Percentiles rank a stretch among this genome's conserved stretches.
phyloP scores from a whole-genome alignment of 768 basidiomycete species.

The Auricularia auricula-judae region DNA sequence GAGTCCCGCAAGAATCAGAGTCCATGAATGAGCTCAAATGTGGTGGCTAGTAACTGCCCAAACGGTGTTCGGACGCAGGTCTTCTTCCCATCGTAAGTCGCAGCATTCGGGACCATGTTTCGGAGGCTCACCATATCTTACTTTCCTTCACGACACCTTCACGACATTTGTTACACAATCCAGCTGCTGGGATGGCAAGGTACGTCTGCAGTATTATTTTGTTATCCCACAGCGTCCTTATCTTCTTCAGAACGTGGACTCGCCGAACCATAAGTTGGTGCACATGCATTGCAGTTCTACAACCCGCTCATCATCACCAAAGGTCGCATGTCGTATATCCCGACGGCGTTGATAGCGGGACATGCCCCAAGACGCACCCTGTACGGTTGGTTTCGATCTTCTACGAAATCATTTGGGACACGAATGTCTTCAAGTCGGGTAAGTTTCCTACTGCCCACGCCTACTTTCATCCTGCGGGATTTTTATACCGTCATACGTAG shows the following conservation, averaged over 20 bases:
- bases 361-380: constrained; percentile 13
- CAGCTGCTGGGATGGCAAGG: constrained; percentile 14
- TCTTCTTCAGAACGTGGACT: neutral
- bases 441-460: too few species aligned
- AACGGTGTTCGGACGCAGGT: constrained; percentile 9
- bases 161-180: neutral
- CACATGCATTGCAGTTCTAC: neutral
- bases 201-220: neutral
- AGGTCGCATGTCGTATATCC: constrained; percentile 15
- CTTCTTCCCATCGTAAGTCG: constrained; percentile 8
- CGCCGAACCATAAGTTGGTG: neutral
- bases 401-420: constrained; percentile 10
- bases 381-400: constrained; percentile 12
- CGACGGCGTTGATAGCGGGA: constrained; percentile 8
- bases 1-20: neutral
- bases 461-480: too few species aligned
- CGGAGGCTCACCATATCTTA: too few species aligned
- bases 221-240: neutral
- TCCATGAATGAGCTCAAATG: too few species aligned
- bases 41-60: neutral
- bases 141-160: neutral
- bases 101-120: neutral
- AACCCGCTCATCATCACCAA: neutral
- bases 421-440: constrained; percentile 5
- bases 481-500: too few species aligned